Percentiles rank a stretch among this genome's conserved stretches.
phyloP scores from a whole-genome alignment of 176 grass and related monocot species.

The Eragrostis nindensis region DNA sequence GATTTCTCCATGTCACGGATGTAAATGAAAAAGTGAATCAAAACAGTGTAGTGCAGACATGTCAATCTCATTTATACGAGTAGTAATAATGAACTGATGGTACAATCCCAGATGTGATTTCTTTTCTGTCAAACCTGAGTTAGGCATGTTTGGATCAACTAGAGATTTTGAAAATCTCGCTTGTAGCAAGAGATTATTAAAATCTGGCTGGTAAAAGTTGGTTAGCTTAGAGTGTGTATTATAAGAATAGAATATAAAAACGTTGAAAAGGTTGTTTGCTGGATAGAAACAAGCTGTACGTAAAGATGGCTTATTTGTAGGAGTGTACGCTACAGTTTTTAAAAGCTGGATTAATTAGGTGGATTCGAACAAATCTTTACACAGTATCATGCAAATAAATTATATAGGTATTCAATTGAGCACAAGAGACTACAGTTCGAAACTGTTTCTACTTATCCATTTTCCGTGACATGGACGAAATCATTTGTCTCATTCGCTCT shows the following conservation, averaged over 20 bases:
- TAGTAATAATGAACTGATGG: not conserved
- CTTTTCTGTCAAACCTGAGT: not conserved
- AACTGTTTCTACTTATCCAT: not conserved
- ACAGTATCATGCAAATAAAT: not conserved
- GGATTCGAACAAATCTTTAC: too few species aligned
- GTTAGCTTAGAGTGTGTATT: too few species aligned
- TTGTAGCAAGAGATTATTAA: too few species aligned
- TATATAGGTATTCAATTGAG: not conserved
- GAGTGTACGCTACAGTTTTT: too few species aligned
- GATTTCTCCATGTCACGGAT: not conserved
- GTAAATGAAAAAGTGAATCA: not conserved
- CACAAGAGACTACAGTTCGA: not conserved
- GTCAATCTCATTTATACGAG: not conserved
- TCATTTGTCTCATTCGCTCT: not conserved
- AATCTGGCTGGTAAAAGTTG: too few species aligned
- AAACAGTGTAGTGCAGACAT: not conserved
- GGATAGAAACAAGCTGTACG: too few species aligned
- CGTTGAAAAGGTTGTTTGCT: too few species aligned
- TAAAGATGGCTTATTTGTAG: too few species aligned
- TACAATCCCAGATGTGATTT: slow-evolving; percentile 7
- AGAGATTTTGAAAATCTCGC: too few species aligned
- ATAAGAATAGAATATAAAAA: too few species aligned
- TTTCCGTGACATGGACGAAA: not conserved
- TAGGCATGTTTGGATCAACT: too few species aligned
- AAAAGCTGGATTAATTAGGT: too few species aligned